Base-by-base conservation (phyloP, 75 land plant genomes). In the Cunninghamia lanceolata region DNA sequence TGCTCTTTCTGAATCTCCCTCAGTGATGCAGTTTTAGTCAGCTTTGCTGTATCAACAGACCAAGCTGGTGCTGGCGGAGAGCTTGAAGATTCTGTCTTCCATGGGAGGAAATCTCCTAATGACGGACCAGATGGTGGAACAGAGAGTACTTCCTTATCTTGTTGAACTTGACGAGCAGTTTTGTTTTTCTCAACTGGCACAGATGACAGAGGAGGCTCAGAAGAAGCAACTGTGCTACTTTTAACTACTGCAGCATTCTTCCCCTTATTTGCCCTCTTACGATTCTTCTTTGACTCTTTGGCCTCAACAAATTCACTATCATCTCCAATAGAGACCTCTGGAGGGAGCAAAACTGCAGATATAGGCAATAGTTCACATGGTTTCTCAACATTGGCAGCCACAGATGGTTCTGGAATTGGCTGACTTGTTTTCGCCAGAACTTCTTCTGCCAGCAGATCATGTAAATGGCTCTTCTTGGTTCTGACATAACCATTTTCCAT, bases 1-100 rank as follows among this genome's bases (percentile, higher is more conserved):
- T 98, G 96, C 85, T 98, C 99, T 84, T 90, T 94, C 76, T 91
- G 94, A 77, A 98, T 98, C 38, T 97, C 99, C 88, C 96, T 94
- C 42, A 98, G 86, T 14, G 99, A 97, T 32, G 93, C 88, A 9
- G 95, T 87, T 87, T 89, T 94, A 13, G 84, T 45, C 46, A 89
- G 86, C 81, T 94, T 96, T 59, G 82, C 87, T 36, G 94, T 75
- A 71, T 95, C 93, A 42, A 89, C 86, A 17, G 99, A 95, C 99
- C 99, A 98, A 16, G 96, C 99, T 30, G 97, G 92, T 45, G 86
- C 85, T 66, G 94, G 87, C 17, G 87, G 76, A 87, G 93, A 32
- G 40, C 82, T 89, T 13, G 89, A 71, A 3, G 90, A 25, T 82
- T 94, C 98, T 79, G 93, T 95, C 85, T 93, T 94, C 92, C 95